Base-by-base conservation (phyloP, 306 rosid species). In the Vigna unguiculata region DNA sequence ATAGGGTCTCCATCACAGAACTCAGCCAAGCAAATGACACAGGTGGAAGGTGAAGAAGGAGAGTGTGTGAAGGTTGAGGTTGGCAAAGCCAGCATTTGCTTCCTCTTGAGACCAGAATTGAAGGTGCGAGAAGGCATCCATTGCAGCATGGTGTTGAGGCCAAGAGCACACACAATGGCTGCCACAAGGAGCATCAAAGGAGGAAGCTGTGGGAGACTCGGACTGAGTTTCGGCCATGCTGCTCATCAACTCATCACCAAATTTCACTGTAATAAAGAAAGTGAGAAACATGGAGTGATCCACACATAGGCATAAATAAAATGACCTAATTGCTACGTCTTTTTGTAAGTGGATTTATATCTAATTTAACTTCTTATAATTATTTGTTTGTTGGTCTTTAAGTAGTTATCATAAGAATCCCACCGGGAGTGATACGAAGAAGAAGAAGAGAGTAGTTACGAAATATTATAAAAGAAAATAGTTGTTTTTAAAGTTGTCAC, bases 101-200 rank as follows among this genome's bases (percentile, higher is more conserved):
- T 86, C 76, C 73, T 91, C 86, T 85, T 89, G 9, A 93, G 87
- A 38, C 98, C 96, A 0, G 91, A 86, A 64, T 91, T 87, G 7
- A 84, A 67, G 62, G 88, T 68, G 3, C 91, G 83, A 6, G 90
- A 81, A 71, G 93, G 77, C 8, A 85, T 69, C 95, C 89, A 89
- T 13, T 80, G 87, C 15, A 89, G 71, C 90, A 82, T 91, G 5
- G 93, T 82, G 54, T 93, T 89, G 3, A 93, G 89, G 57, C 98
- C 98, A 9, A 93, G 91, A 43, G 93, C 91, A 46, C 97, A 93
- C 6, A 93, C 81, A 16, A 91, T 80, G 34, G 91, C 97, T 7
- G 90, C 97, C 73, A 85, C 52, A 1, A 91, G 68, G 30, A 93
- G 81, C 83, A 86, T 80, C 53, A 20, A 43, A 67, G 40, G 80